Percentiles rank a stretch among this genome's conserved stretches.
Evolutionary conservation across 345 rosid species (phyloP).

Genomic region (Microcos paniculata): DNA sequence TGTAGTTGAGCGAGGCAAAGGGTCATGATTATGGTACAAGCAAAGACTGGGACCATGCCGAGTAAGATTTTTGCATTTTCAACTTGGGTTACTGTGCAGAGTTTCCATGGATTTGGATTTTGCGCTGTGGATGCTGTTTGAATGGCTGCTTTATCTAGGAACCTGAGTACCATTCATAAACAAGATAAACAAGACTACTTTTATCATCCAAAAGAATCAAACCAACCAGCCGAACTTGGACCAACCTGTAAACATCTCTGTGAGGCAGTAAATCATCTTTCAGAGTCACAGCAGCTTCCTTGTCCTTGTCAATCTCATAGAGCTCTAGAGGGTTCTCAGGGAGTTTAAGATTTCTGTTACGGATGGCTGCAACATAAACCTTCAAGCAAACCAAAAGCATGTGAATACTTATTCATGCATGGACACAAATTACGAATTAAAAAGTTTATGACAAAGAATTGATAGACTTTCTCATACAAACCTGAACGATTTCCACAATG

Average conservation of each 20-base stretch:
- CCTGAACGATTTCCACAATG: constrained; percentile 48
- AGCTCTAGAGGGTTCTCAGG: constrained; percentile 47
- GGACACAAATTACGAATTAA: neutral
- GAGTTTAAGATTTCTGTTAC: constrained; percentile 47
- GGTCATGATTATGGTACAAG: constrained; percentile 64
- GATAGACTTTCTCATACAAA: neutral
- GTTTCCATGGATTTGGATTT: constrained; percentile 51
- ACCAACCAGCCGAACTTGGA: neutral
- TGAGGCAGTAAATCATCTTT: constrained; percentile 49
- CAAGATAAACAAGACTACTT: neutral
- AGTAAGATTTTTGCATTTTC: constrained; percentile 55
- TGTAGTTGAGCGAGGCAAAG: constrained; percentile 54
- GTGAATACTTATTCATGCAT: neutral
- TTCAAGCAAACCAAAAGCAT: constrained; percentile 13
- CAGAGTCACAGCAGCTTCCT: constrained; percentile 32
- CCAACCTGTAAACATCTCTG: constrained; percentile 43
- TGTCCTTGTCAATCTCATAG: constrained; percentile 42
- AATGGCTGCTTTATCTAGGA: constrained; percentile 64
- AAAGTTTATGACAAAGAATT: neutral
- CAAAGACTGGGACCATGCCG: constrained; percentile 50
- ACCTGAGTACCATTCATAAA: constrained; percentile 30
- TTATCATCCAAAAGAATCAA: constrained; percentile 9
- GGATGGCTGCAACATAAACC: constrained; percentile 53
- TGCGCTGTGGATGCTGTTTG: constrained; percentile 17
- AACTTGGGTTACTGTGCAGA: constrained; percentile 62